Conservation (phyloP, 371 early-diverging fungal species). For the Polyrhizophydium stewartii region DNA sequence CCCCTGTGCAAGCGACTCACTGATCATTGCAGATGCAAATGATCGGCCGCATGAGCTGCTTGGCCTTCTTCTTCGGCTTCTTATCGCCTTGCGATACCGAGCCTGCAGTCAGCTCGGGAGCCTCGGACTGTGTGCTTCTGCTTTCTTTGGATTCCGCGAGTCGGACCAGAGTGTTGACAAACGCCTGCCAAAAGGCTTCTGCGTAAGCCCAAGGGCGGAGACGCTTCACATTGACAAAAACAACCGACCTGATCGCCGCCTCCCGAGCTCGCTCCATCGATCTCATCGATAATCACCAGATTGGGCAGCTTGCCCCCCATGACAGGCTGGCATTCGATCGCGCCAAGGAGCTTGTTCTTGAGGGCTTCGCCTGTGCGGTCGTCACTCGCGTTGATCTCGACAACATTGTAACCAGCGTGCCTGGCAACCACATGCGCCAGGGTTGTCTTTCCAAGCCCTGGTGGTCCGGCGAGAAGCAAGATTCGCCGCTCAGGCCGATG, state of each 20-base stretch:
- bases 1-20: constrained; percentile 36
- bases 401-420: constrained; percentile 85
- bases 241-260: constrained; percentile 49
- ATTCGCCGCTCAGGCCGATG: constrained; percentile 50
- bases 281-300: constrained; percentile 91
- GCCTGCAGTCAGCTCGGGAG: too few relatives aligned
- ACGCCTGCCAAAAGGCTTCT: constrained; percentile 45
- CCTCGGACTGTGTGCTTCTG: too few relatives aligned
- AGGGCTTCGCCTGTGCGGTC: constrained; percentile 84
- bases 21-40: constrained; percentile 98
- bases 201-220: too few relatives aligned
- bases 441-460: constrained; percentile 99
- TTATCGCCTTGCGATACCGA: not conserved
- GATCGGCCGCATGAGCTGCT: constrained; percentile 73
- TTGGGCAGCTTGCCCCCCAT: constrained; percentile 68
- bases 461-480: constrained; percentile 91
- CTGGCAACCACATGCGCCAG: constrained; percentile 91
- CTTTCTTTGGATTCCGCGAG: constrained; percentile 33
- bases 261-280: constrained; percentile 86
- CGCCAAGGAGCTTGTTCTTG: constrained; percentile 65
- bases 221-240: too few relatives aligned
- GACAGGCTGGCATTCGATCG: constrained; percentile 74
- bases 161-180: constrained; percentile 66
- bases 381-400: constrained; percentile 99
- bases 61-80: constrained; percentile 11